These are phyloP conservation scores for Bothriochloa decipiens DNA, from an alignment of 176 grass and related monocot genomes.

Conservation along the genomic window DNA sequence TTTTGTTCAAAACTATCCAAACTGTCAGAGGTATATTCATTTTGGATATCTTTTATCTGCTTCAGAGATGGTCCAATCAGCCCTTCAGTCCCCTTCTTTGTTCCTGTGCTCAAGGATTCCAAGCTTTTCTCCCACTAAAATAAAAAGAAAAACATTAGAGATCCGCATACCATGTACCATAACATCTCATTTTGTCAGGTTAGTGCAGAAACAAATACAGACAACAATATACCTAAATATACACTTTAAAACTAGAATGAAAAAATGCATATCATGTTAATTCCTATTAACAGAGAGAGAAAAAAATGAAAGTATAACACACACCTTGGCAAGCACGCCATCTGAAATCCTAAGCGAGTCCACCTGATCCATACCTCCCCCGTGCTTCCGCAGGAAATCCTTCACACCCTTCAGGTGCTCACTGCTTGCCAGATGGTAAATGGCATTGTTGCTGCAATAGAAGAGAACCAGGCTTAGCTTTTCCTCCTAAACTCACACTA, in stretches of 20 bases:
- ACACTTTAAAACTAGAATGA: conserved; percentile 7
- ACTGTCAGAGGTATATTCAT: conserved; percentile 66
- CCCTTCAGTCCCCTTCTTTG: conserved; percentile 32
- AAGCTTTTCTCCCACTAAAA: conserved; percentile 92
- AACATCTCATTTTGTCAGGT: conserved; percentile 33
- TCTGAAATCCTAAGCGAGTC: conserved; percentile 76
- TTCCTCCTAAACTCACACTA: neutral
- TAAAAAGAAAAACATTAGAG: conserved; percentile 30
- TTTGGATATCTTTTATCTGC: conserved; percentile 88
- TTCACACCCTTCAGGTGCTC: conserved; percentile 65
- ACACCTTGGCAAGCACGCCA: conserved; percentile 66
- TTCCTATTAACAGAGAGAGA: neutral
- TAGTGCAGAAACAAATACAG: conserved; percentile 12
- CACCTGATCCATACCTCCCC: conserved; percentile 63
- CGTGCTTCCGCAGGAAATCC: conserved; percentile 80
- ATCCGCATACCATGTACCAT: conserved; percentile 24
- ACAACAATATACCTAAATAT: neutral
- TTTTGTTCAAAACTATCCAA: conserved; percentile 71
- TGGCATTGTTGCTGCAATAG: conserved; percentile 63
- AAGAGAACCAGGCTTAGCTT: conserved; percentile 8
- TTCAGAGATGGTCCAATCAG: conserved; percentile 49
- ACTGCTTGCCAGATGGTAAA: conserved; percentile 71
- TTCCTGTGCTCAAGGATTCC: conserved; percentile 50
- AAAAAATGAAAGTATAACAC: conserved; percentile 8
- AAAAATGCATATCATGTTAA: neutral